Evolutionary conservation across 257 asterid genomes (phyloP), one percentile per base, ranked within the genome.

Genomic region (Prunella vulgaris): DNA sequence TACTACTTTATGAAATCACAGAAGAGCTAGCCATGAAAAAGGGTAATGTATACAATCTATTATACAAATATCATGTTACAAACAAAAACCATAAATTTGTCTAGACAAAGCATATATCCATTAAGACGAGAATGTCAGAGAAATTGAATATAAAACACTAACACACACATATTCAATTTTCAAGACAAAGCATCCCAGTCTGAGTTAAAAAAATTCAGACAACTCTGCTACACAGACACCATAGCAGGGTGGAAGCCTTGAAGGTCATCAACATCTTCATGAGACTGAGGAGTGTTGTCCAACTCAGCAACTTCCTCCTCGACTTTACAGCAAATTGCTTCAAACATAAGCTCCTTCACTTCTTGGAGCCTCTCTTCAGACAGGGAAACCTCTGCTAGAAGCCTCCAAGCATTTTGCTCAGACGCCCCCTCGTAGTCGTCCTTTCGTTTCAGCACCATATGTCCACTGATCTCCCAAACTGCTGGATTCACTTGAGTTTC

Each of bases 391-490:
- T 90, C 97, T 0, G 97, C 99, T 10, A 93, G 80, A 14, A 93
- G 96, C 82, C 86, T 84, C 95, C 97, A 88, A 10, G 97, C 99
- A 18, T 93, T 90, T 22, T 77, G 93, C 79, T 90, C 96, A 0
- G 93, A 82, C 15, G 99, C 99, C 30, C 68, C 96, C 52, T 90
- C 96, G 21, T 84, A 93, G 59, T 93, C 99, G 75, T 82, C 64
- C 89, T 88, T 93, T 51, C 97, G 82, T 72, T 93, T 93, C 77
- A 93, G 72, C n/a, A 93, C 97, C 95, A 93, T 93, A 65, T 93
- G 99, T 35, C 99, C 99, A 54, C 99, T 93, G 5, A 93, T 90
- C 85, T 93, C 99, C 99, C 99, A 90, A 10, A 93, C 99, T 0
- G 96, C 97, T 1, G 98, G 98, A 76, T 93, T 93, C 7, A 93